phyloP scores from a whole-genome alignment of 1,284 basidiomycete species.

The Leccinum fuscescens region DNA sequence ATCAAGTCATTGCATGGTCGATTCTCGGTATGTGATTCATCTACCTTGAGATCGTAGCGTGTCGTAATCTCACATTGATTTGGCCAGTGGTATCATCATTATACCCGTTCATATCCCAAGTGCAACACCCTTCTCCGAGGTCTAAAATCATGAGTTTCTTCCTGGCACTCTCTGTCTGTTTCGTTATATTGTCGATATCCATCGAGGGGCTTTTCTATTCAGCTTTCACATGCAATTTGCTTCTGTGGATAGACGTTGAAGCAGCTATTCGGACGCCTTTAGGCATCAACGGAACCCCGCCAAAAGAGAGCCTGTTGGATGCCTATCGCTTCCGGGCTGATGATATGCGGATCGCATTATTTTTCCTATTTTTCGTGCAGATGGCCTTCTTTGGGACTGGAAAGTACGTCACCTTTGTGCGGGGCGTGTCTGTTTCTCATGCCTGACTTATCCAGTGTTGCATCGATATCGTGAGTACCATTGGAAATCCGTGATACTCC shows the following conservation, averaged over 20 bases:
- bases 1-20: constrained; percentile 68
- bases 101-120: constrained; percentile 47
- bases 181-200: constrained; percentile 80
- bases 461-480: constrained; percentile 75
- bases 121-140: constrained; percentile 37
- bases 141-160: constrained; percentile 61
- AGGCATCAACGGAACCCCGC: constrained; percentile 1
- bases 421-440: constrained; percentile 1
- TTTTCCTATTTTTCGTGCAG: constrained; percentile 87
- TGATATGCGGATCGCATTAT: constrained; percentile 74
- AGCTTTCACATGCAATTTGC: constrained; percentile 61
- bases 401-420: constrained; percentile 56
- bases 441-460: constrained; percentile 54
- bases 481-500: background rate
- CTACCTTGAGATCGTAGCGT: background rate
- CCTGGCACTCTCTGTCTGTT: constrained; percentile 74
- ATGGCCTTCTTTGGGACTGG: constrained; percentile 88
- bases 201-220: constrained; percentile 83
- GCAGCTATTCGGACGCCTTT: constrained; percentile 36
- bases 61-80: constrained; percentile 5
- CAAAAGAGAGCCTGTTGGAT: constrained; percentile 2
- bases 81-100: constrained; percentile 50
- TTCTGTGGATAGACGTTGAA: constrained; percentile 75
- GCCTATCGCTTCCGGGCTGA: constrained; percentile 53
- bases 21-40: constrained; percentile 51